phyloP scores from a whole-genome alignment of 768 basidiomycete species.

The Boletus sensibilis region DNA sequence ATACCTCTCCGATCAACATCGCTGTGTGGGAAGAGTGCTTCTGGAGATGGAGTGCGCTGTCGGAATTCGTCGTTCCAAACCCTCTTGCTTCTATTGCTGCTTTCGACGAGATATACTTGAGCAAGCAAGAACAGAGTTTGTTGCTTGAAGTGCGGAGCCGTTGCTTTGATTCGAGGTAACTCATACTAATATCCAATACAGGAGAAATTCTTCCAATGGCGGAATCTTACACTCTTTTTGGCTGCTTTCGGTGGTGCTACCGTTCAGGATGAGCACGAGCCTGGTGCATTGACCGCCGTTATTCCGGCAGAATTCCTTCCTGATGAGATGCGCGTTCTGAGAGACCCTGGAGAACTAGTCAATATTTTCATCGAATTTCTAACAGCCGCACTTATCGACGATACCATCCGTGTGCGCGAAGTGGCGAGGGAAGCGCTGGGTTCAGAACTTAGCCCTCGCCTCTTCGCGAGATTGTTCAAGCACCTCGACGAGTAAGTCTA shows the following conservation, averaged over 20 bases:
- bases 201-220: slow-evolving; percentile 82
- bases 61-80: slow-evolving; percentile 53
- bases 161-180: neutral
- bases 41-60: slow-evolving; percentile 67
- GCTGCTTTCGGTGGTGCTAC: slow-evolving; percentile 72
- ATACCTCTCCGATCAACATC: slow-evolving; percentile 63
- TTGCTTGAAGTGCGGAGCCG: slow-evolving; percentile 36
- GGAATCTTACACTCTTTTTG: slow-evolving; percentile 77
- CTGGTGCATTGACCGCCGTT: slow-evolving; percentile 48
- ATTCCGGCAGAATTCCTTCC: slow-evolving; percentile 63
- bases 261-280: slow-evolving; percentile 50
- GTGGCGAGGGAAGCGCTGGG: slow-evolving; percentile 79
- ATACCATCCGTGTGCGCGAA: slow-evolving; percentile 69
- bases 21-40: slow-evolving; percentile 85
- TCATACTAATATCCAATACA: slow-evolving; percentile 28
- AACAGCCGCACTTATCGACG: slow-evolving; percentile 65
- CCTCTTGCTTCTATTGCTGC: slow-evolving; percentile 34
- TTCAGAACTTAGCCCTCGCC: slow-evolving; percentile 66
- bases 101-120: slow-evolving; percentile 35
- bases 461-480: slow-evolving; percentile 66
- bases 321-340: slow-evolving; percentile 65
- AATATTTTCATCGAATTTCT: slow-evolving; percentile 65
- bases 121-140: slow-evolving; percentile 38
- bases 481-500: slow-evolving; percentile 69
- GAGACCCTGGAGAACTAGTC: slow-evolving; percentile 57